phyloP scores from a whole-genome alignment of 257 asterid genomes.

The Handroanthus guayacan region DNA sequence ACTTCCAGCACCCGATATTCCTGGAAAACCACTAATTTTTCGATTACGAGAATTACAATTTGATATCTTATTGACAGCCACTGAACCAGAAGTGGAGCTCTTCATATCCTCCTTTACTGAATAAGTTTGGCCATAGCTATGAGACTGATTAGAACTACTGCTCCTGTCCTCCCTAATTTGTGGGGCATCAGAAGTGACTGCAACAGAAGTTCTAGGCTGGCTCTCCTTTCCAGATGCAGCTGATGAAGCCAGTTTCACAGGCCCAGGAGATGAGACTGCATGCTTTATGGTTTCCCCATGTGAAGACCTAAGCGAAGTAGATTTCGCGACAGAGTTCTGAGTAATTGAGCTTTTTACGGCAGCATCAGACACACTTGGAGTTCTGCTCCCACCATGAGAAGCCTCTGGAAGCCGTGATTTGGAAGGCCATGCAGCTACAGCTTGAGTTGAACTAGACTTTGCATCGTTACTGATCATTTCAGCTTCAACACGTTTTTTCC shows the following conservation, averaged over 20 bases:
- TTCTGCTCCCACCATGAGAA: slow-evolving; percentile 4
- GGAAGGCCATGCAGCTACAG: slow-evolving; percentile 43
- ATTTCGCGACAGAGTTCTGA: slow-evolving; percentile 43
- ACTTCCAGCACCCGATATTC: slow-evolving; percentile 34
- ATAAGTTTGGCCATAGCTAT: slow-evolving; percentile 38
- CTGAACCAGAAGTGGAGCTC: slow-evolving; percentile 43
- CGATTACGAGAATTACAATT: slow-evolving; percentile 38
- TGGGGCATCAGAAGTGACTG: slow-evolving; percentile 42
- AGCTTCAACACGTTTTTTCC: slow-evolving; percentile 64
- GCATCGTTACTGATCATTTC: slow-evolving; percentile 56
- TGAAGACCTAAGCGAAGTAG: slow-evolving; percentile 37
- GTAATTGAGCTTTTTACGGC: slow-evolving; percentile 46
- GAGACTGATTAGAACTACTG: slow-evolving; percentile 49
- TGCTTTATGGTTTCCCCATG: slow-evolving; percentile 46
- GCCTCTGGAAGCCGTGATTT: slow-evolving; percentile 1
- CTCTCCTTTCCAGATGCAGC: slow-evolving; percentile 47
- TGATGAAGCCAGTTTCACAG: slow-evolving; percentile 37
- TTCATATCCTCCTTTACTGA: slow-evolving; percentile 49
- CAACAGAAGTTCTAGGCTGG: slow-evolving; percentile 40
- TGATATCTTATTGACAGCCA: slow-evolving; percentile 38
- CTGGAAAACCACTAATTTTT: slow-evolving; percentile 40
- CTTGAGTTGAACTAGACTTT: slow-evolving; percentile 47
- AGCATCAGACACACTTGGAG: slow-evolving; percentile 46
- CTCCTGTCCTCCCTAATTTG: slow-evolving; percentile 45
- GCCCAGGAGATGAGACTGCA: slow-evolving; percentile 49